Conservation (phyloP, 352 stramenopile species). For the Phytophthora sojae region DNA sequence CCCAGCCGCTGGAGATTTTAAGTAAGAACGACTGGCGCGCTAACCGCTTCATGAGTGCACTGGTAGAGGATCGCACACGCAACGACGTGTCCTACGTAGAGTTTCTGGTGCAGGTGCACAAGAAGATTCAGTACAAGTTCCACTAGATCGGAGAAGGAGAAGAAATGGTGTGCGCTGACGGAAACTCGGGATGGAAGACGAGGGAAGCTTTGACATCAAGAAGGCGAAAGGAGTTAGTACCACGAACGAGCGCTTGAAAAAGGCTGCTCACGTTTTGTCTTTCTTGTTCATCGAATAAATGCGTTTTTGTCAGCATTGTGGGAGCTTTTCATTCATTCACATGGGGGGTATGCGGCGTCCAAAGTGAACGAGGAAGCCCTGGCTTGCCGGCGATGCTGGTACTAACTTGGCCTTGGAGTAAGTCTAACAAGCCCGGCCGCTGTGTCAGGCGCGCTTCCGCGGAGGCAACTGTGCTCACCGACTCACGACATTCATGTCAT, state of each 20-base stretch:
- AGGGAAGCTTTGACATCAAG: constrained; percentile 33
- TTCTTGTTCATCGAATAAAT: constrained; percentile 39
- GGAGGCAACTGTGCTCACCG: too few relatives aligned
- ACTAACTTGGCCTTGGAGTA: too few relatives aligned
- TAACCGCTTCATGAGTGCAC: constrained; percentile 84
- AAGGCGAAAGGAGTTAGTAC: constrained; percentile 10
- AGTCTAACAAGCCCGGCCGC: too few relatives aligned
- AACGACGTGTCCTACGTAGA: constrained; percentile 92
- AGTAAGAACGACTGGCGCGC: constrained; percentile 88
- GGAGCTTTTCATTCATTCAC: too few relatives aligned
- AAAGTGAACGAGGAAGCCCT: too few relatives aligned
- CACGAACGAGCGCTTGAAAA: neutral
- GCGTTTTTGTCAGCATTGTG: constrained; percentile 36
- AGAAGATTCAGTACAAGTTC: constrained; percentile 93
- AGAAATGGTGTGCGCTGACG: constrained; percentile 13
- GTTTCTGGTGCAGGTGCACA: constrained; percentile 91
- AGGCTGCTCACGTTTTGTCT: constrained; percentile 5
- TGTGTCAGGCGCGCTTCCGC: too few relatives aligned
- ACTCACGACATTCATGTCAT: too few relatives aligned
- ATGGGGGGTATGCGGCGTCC: too few relatives aligned
- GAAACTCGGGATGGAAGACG: constrained; percentile 23
- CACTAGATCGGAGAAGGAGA: constrained; percentile 55
- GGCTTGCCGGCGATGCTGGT: too few relatives aligned
- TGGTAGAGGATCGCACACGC: constrained; percentile 88
- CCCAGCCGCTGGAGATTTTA: constrained; percentile 84